A percentile compares a stretch with the other conserved stretches of the same genome.
phyloP scores from a whole-genome alignment of 2,329 filamentous ascomycete species.

The Immersiporthe knoxdaviesiana region DNA sequence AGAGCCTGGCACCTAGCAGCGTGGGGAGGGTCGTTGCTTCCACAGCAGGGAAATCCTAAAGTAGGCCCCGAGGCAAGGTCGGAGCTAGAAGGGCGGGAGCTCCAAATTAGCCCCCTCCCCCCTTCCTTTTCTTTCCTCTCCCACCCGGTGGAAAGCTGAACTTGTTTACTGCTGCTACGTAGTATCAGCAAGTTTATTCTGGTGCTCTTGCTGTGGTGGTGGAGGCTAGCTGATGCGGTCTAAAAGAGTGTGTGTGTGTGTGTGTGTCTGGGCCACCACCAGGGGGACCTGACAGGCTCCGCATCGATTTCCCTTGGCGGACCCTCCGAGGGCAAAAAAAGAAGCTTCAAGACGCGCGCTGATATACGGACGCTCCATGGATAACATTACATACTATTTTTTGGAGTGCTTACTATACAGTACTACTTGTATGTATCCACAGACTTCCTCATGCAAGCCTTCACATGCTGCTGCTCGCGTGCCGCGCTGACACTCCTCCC shows the following conservation, averaged over 20 bases:
- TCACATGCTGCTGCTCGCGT: not conserved
- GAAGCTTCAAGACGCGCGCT: not conserved
- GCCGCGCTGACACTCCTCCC: not conserved
- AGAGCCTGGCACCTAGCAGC: too few relatives aligned
- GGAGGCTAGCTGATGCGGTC: too few relatives aligned
- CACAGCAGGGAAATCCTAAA: too few relatives aligned
- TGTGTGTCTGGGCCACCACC: not conserved
- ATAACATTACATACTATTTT: not conserved
- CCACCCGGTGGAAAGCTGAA: too few relatives aligned
- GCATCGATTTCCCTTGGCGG: constrained; percentile 18
- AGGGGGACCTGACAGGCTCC: constrained; percentile 10
- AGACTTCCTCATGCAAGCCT: not conserved
- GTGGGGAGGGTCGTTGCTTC: not conserved
- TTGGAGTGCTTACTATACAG: too few relatives aligned
- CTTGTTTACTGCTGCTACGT: not conserved
- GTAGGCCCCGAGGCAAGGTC: constrained; percentile 1
- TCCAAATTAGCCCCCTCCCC: constrained; percentile 8
- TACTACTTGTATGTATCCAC: too few relatives aligned
- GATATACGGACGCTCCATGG: not conserved
- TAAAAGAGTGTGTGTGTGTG: not conserved
- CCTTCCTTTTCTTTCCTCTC: not conserved
- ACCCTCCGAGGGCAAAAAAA: not conserved
- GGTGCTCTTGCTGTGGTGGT: not conserved
- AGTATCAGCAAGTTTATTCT: not conserved
- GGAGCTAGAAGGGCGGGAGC: not conserved